Evolutionary conservation across 1,139 yeast genomes (phyloP).

Genomic region (Scheffersomyces stambukii): DNA sequence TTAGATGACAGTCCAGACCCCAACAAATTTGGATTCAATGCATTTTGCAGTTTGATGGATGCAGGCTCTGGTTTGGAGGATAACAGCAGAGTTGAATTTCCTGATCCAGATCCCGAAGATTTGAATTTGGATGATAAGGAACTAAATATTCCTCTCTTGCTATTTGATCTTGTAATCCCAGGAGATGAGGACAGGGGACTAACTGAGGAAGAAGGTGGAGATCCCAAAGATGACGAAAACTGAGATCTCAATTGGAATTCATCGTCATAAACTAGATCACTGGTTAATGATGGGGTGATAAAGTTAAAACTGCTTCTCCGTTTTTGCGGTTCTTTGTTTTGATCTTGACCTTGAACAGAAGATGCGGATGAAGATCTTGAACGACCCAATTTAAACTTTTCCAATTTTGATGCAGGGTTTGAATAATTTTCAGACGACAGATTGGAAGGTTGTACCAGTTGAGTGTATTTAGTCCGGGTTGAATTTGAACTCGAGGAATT

Average conservation of each 20-base stretch:
- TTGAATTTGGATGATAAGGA: slow-evolving; percentile 55
- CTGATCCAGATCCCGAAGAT: slow-evolving; percentile 12
- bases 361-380: slow-evolving; percentile 31
- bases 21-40: slow-evolving; percentile 15
- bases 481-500: too few species aligned
- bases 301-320: slow-evolving; percentile 12
- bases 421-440: too few species aligned
- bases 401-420: slow-evolving; percentile 21
- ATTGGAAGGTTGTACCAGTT: too few species aligned
- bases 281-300: slow-evolving; percentile 8
- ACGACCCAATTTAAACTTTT: slow-evolving; percentile 25
- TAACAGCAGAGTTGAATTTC: slow-evolving; percentile 14
- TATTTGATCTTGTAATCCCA: slow-evolving; percentile 19
- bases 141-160: slow-evolving; percentile 44
- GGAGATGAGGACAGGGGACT: slow-evolving; percentile 12
- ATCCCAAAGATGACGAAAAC: too few species aligned
- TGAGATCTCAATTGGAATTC: too few species aligned
- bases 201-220: too few species aligned
- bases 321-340: slow-evolving; percentile 7
- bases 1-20: slow-evolving; percentile 13
- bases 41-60: slow-evolving; percentile 8
- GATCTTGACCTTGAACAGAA: slow-evolving; percentile 14
- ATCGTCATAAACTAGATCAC: slow-evolving; percentile 10
- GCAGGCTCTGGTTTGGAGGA: slow-evolving; percentile 4
- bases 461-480: too few species aligned